These are phyloP conservation scores for Pyrenula massariospora DNA, from an alignment of 495 filamentous ascomycete genomes.

Conservation along the genomic window DNA sequence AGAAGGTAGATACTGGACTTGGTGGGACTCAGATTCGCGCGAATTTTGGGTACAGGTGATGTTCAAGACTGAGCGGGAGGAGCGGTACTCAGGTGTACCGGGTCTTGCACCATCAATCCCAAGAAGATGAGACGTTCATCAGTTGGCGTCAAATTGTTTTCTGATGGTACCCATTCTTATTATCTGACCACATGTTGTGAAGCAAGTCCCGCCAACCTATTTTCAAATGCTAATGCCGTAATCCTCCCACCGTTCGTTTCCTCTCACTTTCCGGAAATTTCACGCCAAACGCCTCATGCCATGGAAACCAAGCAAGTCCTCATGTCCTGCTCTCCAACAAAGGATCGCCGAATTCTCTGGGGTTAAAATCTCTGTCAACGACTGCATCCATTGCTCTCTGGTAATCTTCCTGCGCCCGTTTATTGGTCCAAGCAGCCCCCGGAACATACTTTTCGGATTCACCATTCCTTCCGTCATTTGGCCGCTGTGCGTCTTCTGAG, in stretches of 20 bases:
- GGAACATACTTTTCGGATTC: slow-evolving; percentile 7
- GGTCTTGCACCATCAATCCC: slow-evolving; percentile 54
- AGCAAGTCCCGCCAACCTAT: no score
- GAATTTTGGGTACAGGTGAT: slow-evolving; percentile 98
- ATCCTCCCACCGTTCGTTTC: no score
- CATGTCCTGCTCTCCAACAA: background rate
- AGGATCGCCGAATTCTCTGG: slow-evolving; percentile 41
- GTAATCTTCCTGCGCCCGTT: slow-evolving; percentile 51
- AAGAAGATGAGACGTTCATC: slow-evolving; percentile 7
- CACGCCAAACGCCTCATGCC: no score
- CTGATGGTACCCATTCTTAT: no score
- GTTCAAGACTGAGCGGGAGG: slow-evolving; percentile 98
- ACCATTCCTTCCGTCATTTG: background rate
- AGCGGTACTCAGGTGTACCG: slow-evolving; percentile 87
- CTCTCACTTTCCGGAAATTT: no score
- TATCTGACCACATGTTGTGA: no score
- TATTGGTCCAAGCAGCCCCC: slow-evolving; percentile 45
- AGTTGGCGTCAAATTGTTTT: no score
- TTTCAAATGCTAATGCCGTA: no score
- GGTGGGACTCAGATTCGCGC: slow-evolving; percentile 93
- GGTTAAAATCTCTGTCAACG: slow-evolving; percentile 34
- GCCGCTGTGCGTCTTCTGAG: background rate
- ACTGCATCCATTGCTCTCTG: slow-evolving; percentile 34
- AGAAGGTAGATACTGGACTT: slow-evolving; percentile 79
- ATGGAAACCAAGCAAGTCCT: no score